Evolutionary conservation across 2,329 filamentous ascomycete genomes (phyloP).

Genomic region (Verticillium dahliae): DNA sequence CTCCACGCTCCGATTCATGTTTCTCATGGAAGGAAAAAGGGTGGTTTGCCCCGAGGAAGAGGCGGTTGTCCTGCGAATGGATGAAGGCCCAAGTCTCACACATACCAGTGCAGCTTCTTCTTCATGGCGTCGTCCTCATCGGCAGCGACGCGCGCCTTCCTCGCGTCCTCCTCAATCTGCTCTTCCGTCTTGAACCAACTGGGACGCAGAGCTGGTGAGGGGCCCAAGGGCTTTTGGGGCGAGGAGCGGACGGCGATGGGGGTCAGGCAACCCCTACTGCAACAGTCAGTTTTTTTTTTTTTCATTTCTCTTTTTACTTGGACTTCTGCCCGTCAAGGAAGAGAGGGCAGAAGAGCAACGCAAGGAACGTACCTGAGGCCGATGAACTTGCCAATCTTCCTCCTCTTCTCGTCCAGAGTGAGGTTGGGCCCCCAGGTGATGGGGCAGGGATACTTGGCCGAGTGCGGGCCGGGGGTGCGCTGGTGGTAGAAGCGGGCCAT

Average conservation of each 20-base stretch:
- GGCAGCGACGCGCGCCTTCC: conserved; percentile 27
- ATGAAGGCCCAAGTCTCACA: neutral
- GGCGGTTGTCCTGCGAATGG: no score
- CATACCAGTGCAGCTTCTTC: conserved; percentile 36
- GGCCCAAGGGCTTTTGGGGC: neutral
- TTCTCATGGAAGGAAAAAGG: no score
- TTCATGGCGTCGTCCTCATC: conserved; percentile 39
- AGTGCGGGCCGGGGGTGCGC: conserved; percentile 48
- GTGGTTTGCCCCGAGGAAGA: no score
- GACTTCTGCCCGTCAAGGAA: no score
- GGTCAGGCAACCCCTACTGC: neutral
- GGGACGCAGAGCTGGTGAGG: conserved; percentile 26
- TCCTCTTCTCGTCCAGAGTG: conserved; percentile 59
- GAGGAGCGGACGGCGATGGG: neutral
- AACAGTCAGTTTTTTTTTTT: neutral
- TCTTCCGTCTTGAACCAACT: conserved; percentile 34
- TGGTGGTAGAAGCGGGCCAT: conserved; percentile 72
- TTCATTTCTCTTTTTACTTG: no score
- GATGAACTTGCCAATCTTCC: conserved; percentile 68
- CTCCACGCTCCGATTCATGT: no score
- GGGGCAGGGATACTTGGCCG: conserved; percentile 58
- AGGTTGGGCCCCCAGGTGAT: conserved; percentile 53
- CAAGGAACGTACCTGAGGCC: conserved; percentile 54
- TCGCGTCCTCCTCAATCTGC: conserved; percentile 38
- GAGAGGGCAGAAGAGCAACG: conserved; percentile 11